Percentiles rank a stretch among this genome's conserved stretches.
These are phyloP conservation scores for Xanthoconium purpureum DNA, from an alignment of 768 basidiomycete genomes.

Conservation along the genomic window DNA sequence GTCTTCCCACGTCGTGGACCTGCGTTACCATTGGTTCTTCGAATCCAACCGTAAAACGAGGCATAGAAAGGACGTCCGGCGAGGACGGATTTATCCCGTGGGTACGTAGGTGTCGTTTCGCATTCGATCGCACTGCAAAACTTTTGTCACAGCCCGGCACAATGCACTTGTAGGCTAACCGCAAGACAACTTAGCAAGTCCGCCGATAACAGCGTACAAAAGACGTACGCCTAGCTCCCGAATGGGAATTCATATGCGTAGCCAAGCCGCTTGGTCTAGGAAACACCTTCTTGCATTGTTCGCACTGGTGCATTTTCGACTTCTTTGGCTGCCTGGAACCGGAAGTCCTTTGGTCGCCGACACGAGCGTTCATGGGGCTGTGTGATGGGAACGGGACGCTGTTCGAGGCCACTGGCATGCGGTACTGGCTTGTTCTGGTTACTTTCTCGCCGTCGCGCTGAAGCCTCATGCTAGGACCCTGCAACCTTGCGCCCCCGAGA, in stretches of 20 bases:
- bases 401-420: constrained; percentile 4
- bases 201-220: background rate
- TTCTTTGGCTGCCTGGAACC: constrained; percentile 30
- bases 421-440: constrained; percentile 11
- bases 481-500: constrained; percentile 4
- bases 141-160: constrained; percentile 60
- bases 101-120: constrained; percentile 74
- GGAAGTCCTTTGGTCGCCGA: constrained; percentile 10
- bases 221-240: constrained; percentile 44
- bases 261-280: constrained; percentile 50
- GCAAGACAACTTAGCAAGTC: constrained; percentile 5
- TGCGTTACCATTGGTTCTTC: constrained; percentile 45
- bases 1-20: constrained; percentile 38
- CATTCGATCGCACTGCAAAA: constrained; percentile 79
- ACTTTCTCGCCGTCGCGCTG: constrained; percentile 13
- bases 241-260: constrained; percentile 54
- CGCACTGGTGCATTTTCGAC: constrained; percentile 50
- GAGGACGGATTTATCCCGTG: constrained; percentile 50
- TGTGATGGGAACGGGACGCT: constrained; percentile 6
- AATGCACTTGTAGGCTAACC: constrained; percentile 41
- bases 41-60: constrained; percentile 40
- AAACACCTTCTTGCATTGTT: constrained; percentile 43
- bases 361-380: constrained; percentile 1
- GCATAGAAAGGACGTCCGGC: constrained; percentile 16
- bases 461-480: constrained; percentile 26